phyloP scores from a whole-genome alignment of 2,329 filamentous ascomycete species.

The Cercospora zeina region DNA sequence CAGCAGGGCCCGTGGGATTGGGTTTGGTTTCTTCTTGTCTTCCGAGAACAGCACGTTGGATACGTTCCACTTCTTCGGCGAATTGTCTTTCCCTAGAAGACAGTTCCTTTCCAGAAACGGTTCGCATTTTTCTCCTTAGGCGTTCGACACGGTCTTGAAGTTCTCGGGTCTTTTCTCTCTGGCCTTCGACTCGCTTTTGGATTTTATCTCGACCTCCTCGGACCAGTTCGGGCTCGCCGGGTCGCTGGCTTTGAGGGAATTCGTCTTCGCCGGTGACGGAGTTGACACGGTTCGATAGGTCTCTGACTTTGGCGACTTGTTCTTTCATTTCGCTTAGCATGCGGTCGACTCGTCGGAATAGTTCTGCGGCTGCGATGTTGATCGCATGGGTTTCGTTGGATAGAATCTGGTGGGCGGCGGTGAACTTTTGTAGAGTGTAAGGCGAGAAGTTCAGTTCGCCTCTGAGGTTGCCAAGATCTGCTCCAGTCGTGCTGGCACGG shows the following conservation, averaged over 20 bases:
- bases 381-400: constrained; percentile 68
- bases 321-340: constrained; percentile 67
- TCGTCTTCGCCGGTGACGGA: constrained; percentile 62
- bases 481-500: constrained; percentile 24
- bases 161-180: constrained; percentile 57
- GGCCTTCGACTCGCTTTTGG: constrained; percentile 58
- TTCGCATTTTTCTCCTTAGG: constrained; percentile 53
- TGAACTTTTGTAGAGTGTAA: constrained; percentile 69
- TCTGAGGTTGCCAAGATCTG: constrained; percentile 57
- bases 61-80: constrained; percentile 55
- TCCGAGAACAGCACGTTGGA: constrained; percentile 40
- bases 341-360: constrained; percentile 69
- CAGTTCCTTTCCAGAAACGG: constrained; percentile 56
- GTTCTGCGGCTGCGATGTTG: constrained; percentile 68
- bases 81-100: constrained; percentile 64
- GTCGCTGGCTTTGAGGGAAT: constrained; percentile 43
- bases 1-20: constrained; percentile 25
- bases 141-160: constrained; percentile 62
- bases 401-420: constrained; percentile 70
- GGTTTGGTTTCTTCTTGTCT: constrained; percentile 32
- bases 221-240: constrained; percentile 37
- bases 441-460: constrained; percentile 70
- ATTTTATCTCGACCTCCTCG: constrained; percentile 50
- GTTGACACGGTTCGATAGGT: constrained; percentile 67
- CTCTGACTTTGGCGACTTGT: constrained; percentile 66